Evolutionary conservation across 169 alveolate genomes (phyloP), one percentile per base, ranked within the genome.

Genomic region (Plasmodium blacklocki): DNA sequence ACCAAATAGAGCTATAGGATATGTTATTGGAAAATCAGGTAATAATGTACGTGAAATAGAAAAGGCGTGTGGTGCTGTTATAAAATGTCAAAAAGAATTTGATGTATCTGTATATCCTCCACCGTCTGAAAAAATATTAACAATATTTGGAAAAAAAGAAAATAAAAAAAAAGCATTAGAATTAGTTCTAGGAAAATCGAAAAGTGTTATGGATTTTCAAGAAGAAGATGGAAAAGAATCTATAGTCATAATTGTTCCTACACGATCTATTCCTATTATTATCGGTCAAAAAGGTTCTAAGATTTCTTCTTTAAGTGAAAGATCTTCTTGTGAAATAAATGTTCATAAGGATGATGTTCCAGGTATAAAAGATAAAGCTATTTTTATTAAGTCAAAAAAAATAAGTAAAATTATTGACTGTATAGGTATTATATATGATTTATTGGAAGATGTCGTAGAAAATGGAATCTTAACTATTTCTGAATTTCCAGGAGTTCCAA

Each of bases 291-390:
- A 78, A 56, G 89, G 89, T n/a, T 64, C 89, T 12, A 78, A 78
- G 54, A 78, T 78, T 47, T 68, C 89, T 15, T 7, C 89, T 2
- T 71, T 78, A 52, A 49, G 63, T 78, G 89, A 78, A 78, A 19
- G 66, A n/a, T 78, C 89, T 26, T n/a, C 6, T 0, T 78, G 89
- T 58, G 89, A 78, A 64, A 78, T 78, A 26, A 78, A 78, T 26
- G 89, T 78, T 49, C 89, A 78, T 78, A 78, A 78, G 60, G 89
- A 78, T 64, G 89, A 78, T 7, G 89, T 78, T 52, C 89, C 89
- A 64, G 89, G 89, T 15, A 78, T 78, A 49, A 78, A 78, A 45
- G 89, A 78, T 78, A 78, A 78, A 59, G 89, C 89, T 15, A 78
- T 78, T 11, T 78, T 78, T 64, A 78, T 78, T 47, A 78, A 78